Conservation (phyloP, 768 basidiomycete species). For the Porpolomopsis calyptriformis region DNA sequence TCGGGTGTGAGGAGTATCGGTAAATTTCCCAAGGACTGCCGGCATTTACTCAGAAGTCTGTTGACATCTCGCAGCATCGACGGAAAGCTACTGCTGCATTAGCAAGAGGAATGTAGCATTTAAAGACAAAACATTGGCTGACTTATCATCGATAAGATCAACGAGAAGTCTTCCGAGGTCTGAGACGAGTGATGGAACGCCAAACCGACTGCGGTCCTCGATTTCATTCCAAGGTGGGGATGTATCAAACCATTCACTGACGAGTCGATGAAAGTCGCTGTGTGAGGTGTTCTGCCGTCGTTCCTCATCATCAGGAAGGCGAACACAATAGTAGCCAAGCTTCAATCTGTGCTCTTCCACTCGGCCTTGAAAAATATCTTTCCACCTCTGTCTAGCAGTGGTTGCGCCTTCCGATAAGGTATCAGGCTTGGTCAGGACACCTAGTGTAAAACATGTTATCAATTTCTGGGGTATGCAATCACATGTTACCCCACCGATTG, state of each 20-base stretch:
- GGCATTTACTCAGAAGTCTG: constrained; percentile 26
- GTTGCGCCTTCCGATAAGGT: constrained; percentile 33
- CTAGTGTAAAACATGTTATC: constrained; percentile 20
- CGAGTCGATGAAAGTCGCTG: constrained; percentile 26
- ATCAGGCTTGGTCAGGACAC: constrained; percentile 66
- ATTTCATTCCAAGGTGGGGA: constrained; percentile 46
- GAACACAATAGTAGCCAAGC: constrained; percentile 61
- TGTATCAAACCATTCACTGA: constrained; percentile 34
- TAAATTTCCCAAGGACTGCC: constrained; percentile 25
- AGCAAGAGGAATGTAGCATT: not conserved
- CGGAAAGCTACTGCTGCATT: constrained; percentile 33
- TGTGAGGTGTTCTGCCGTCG: constrained; percentile 29
- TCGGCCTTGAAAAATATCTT: constrained; percentile 42
- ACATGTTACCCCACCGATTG: constrained; percentile 38
- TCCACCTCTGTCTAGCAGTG: constrained; percentile 34
- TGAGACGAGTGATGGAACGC: constrained; percentile 41
- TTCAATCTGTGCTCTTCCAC: constrained; percentile 31
- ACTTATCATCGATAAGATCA: constrained; percentile 42
- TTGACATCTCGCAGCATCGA: constrained; percentile 30
- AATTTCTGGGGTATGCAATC: not conserved
- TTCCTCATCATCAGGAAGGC: constrained; percentile 50
- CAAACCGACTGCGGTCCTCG: constrained; percentile 34
- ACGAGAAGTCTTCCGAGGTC: constrained; percentile 45
- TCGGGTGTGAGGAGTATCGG: constrained; percentile 30
- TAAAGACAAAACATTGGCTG: constrained; percentile 13